Evolutionary conservation across 2,329 filamentous ascomycete species (phyloP).

Genomic region (Stagonosporopsis chrysanthemi): DNA sequence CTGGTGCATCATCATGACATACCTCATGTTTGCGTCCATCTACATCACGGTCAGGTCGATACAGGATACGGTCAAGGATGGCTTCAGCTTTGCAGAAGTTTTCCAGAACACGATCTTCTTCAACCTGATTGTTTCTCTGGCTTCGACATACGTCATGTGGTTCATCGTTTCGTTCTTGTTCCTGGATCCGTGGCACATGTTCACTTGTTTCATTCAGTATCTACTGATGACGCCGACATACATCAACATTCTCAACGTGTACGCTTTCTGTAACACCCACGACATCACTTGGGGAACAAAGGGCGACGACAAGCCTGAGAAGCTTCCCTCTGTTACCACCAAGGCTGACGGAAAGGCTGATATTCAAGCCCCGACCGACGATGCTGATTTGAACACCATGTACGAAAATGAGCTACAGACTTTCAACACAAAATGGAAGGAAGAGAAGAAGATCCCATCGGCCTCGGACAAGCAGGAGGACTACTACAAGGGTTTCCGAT

Average conservation of each 20-base stretch:
- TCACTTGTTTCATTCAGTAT: slow-evolving; percentile 93
- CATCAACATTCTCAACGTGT: slow-evolving; percentile 98
- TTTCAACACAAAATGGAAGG: slow-evolving; percentile 77
- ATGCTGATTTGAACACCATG: slow-evolving; percentile 92
- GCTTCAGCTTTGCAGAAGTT: slow-evolving; percentile 75
- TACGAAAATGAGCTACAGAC: slow-evolving; percentile 84
- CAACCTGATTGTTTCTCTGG: slow-evolving; percentile 89
- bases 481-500: slow-evolving; percentile 96
- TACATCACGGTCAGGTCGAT: slow-evolving; percentile 93
- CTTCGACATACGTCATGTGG: slow-evolving; percentile 93
- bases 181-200: slow-evolving; percentile 99
- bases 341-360: slow-evolving; percentile 97
- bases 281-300: slow-evolving; percentile 99
- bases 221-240: slow-evolving; percentile 94
- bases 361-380: slow-evolving; percentile 83
- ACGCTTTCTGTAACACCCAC: slow-evolving; percentile 98
- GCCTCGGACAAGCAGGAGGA: slow-evolving; percentile 87
- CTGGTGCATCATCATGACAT: slow-evolving; percentile 95
- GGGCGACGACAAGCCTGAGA: slow-evolving; percentile 94
- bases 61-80: slow-evolving; percentile 68
- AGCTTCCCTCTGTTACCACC: slow-evolving; percentile 84
- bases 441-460: slow-evolving; percentile 70
- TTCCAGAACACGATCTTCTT: slow-evolving; percentile 92
- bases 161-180: slow-evolving; percentile 90
- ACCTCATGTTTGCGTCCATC: slow-evolving; percentile 89